phyloP scores from a whole-genome alignment of 192 early-diverging fungal genomes.

The Coemansia sp. region DNA sequence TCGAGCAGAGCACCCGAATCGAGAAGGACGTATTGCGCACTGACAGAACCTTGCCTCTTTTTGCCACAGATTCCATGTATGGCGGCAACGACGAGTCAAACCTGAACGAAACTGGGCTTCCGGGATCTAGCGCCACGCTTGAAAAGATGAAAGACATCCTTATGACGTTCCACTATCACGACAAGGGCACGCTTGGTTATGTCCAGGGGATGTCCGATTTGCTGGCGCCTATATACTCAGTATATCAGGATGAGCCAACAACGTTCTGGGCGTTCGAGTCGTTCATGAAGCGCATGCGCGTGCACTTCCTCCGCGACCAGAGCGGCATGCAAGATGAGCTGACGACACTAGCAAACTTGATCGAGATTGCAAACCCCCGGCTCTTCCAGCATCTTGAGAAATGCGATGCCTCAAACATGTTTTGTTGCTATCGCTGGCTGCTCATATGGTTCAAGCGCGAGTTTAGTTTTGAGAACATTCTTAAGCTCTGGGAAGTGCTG shows the following conservation, averaged over 20 bases:
- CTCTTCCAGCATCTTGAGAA: slow-evolving; percentile 80
- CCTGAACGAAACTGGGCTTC: slow-evolving; percentile 37
- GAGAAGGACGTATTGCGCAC: slow-evolving; percentile 98
- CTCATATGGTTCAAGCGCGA: slow-evolving; percentile 97
- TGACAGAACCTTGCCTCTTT: slow-evolving; percentile 83
- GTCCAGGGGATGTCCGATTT: slow-evolving; percentile 99
- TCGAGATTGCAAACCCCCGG: slow-evolving; percentile 85
- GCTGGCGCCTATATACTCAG: slow-evolving; percentile 83
- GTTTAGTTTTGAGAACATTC: slow-evolving; percentile 81
- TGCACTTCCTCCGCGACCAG: slow-evolving; percentile 92
- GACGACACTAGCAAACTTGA: slow-evolving; percentile 71
- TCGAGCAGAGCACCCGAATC: slow-evolving; percentile 74
- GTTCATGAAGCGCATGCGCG: slow-evolving; percentile 90
- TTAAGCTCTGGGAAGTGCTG: slow-evolving; percentile 87
- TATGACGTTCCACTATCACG: slow-evolving; percentile 88
- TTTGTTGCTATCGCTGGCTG: slow-evolving; percentile 98
- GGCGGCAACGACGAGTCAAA: slow-evolving; percentile 51
- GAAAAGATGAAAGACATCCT: slow-evolving; percentile 89
- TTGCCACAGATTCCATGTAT: slow-evolving; percentile 65
- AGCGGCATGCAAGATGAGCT: slow-evolving; percentile 92
- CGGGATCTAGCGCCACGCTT: slow-evolving; percentile 72
- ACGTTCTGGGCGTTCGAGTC: slow-evolving; percentile 92
- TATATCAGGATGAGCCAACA: slow-evolving; percentile 84
- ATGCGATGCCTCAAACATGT: slow-evolving; percentile 85
- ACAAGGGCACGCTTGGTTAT: slow-evolving; percentile 68